These are phyloP conservation scores for Gloeopeniophorella convolvens DNA, from an alignment of 768 basidiomycete species.

Conservation along the genomic window DNA sequence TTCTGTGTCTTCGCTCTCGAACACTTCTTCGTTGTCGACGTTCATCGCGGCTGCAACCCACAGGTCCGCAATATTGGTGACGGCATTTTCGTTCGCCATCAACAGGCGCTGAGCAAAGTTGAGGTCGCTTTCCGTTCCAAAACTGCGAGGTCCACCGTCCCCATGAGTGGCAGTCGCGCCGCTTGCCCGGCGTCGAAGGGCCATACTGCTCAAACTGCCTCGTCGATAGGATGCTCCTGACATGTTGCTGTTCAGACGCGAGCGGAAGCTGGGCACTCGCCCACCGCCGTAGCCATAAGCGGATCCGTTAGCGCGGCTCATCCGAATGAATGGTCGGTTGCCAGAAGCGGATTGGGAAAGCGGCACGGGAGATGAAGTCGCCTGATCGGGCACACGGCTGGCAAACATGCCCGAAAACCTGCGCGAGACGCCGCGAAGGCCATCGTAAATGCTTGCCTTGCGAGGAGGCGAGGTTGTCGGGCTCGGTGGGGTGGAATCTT, in stretches of 20 bases:
- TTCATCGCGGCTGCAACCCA: constrained; percentile 99
- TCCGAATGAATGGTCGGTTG: constrained; percentile 43
- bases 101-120: constrained; percentile 85
- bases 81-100: constrained; percentile 92
- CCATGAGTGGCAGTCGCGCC: constrained; percentile 26
- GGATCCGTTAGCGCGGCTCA: constrained; percentile 62
- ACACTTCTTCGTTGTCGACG: constrained; percentile 83
- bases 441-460: constrained; percentile 8
- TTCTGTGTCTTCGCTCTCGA: constrained; percentile 42
- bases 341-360: constrained; percentile 34
- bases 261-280: constrained; percentile 27
- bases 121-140: constrained; percentile 44
- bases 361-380: constrained; percentile 28
- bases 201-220: constrained; percentile 47
- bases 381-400: constrained; percentile 40
- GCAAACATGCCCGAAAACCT: constrained; percentile 57
- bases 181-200: constrained; percentile 47
- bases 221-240: constrained; percentile 33
- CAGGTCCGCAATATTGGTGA: constrained; percentile 90
- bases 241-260: constrained; percentile 15
- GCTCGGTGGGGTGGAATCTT: constrained; percentile 43
- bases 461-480: constrained; percentile 30
- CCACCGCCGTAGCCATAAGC: constrained; percentile 70
- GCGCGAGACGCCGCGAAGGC: constrained; percentile 34
- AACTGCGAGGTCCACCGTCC: constrained; percentile 36